These are phyloP conservation scores for Fusarium sp. DNA, from an alignment of 2,329 filamentous ascomycete genomes.

Conservation along the genomic window DNA sequence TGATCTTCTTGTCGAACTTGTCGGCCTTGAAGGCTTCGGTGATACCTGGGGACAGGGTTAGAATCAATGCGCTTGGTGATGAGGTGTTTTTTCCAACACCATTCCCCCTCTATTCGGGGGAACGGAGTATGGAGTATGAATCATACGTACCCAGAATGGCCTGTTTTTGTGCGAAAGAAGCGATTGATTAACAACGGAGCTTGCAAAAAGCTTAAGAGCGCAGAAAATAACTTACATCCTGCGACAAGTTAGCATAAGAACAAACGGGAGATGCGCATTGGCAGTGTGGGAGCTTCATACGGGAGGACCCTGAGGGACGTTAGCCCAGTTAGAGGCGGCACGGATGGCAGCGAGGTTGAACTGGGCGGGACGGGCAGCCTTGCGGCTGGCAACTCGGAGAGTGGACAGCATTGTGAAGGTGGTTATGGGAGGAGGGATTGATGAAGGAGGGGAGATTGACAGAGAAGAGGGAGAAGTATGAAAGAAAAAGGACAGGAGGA, in stretches of 20 bases:
- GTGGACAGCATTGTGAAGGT: conserved; percentile 66
- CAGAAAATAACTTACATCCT: conserved; percentile 54
- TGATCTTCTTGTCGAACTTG: conserved; percentile 94
- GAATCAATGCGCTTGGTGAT: conserved; percentile 21
- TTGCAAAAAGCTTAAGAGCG: conserved; percentile 20
- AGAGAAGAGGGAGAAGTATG: conserved; percentile 26
- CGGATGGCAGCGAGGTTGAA: conserved; percentile 56
- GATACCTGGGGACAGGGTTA: conserved; percentile 70
- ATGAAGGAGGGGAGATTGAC: conserved; percentile 26
- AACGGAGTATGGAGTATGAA: conserved; percentile 36
- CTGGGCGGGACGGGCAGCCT: conserved; percentile 57
- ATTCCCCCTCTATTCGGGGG: conserved; percentile 10
- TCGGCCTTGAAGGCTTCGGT: conserved; percentile 99
- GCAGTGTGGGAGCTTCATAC: conserved; percentile 66
- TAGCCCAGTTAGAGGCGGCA: conserved; percentile 86
- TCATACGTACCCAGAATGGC: conserved; percentile 77
- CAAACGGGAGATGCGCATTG: conserved; percentile 24
- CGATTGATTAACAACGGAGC: conserved; percentile 40
- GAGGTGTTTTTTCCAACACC: conserved; percentile 27
- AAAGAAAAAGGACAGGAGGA: conserved; percentile 21
- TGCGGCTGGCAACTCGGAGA: conserved; percentile 65
- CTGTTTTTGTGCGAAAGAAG: conserved; percentile 55
- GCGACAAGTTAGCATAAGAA: conserved; percentile 34
- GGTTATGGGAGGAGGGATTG: conserved; percentile 22
- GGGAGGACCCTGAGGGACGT: conserved; percentile 93